Conservation (phyloP, 2,329 filamentous ascomycete species). For the Mycogone perniciosa region DNA sequence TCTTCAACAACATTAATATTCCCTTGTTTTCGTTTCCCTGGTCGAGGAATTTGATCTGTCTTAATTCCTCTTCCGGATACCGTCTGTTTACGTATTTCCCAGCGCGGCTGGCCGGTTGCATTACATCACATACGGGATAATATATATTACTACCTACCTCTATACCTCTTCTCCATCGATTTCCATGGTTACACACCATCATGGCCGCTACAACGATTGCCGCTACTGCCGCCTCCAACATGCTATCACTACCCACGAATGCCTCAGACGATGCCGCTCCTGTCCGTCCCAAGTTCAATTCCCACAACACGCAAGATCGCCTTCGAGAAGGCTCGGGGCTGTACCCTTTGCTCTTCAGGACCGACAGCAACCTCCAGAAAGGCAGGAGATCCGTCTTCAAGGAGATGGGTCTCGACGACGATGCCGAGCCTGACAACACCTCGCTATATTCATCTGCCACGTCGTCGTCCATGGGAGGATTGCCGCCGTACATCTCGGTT, state of each 20-base stretch:
- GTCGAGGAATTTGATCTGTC: too few relatives aligned
- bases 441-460: slow-evolving; percentile 12
- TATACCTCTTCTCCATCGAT: too few relatives aligned
- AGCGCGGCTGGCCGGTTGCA: too few relatives aligned
- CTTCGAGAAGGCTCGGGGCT: slow-evolving; percentile 41
- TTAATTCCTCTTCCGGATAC: too few relatives aligned
- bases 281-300: slow-evolving; percentile 44
- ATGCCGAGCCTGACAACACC: slow-evolving; percentile 19
- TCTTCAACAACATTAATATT: too few relatives aligned
- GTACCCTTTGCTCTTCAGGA: slow-evolving; percentile 32
- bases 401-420: slow-evolving; percentile 42
- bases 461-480: background rate
- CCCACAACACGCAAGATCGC: slow-evolving; percentile 44
- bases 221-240: background rate
- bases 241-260: slow-evolving; percentile 4
- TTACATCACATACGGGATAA: too few relatives aligned
- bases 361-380: slow-evolving; percentile 41
- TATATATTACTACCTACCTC: too few relatives aligned
- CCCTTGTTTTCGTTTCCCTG: too few relatives aligned
- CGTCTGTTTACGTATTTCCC: too few relatives aligned
- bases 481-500: background rate
- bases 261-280: slow-evolving; percentile 11
- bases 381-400: slow-evolving; percentile 47
- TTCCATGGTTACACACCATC: background rate
- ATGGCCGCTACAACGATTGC: background rate